Evolutionary conservation across 2,329 filamentous ascomycete species (phyloP).

Genomic region (Epichloe gansuensis): DNA sequence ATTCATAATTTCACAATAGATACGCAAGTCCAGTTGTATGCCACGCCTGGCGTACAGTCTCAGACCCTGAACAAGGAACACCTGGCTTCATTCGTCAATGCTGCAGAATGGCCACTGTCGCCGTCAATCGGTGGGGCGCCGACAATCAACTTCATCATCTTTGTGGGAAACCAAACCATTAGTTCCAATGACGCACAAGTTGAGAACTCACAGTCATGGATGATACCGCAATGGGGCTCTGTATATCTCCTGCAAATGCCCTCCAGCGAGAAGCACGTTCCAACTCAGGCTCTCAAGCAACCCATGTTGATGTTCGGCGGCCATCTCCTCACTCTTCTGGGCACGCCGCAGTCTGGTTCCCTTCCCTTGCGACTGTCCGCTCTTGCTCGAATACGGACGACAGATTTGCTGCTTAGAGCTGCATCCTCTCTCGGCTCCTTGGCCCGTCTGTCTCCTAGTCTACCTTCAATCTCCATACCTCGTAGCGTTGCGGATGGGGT

Average conservation of each 20-base stretch:
- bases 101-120: conserved; percentile 91
- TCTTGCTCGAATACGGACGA: conserved; percentile 71
- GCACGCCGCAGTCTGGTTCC: conserved; percentile 70
- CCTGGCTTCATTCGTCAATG: conserved; percentile 89
- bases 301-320: conserved; percentile 83
- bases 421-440: conserved; percentile 91
- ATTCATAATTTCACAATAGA: conserved; percentile 96
- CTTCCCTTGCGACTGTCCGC: conserved; percentile 76
- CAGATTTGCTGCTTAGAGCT: conserved; percentile 74
- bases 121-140: conserved; percentile 88
- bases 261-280: conserved; percentile 36
- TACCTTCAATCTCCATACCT: conserved; percentile 86
- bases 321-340: conserved; percentile 77
- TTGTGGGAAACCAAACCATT: conserved; percentile 69
- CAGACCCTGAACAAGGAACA: conserved; percentile 69
- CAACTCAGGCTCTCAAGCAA: conserved; percentile 54
- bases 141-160: conserved; percentile 92
- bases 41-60: conserved; percentile 50
- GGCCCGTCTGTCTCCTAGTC: conserved; percentile 67
- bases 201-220: conserved; percentile 55
- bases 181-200: conserved; percentile 26
- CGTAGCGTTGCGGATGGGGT: conserved; percentile 77
- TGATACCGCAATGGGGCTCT: conserved; percentile 90
- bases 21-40: conserved; percentile 91
- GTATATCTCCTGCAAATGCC: conserved; percentile 45